Percentiles rank a stretch among this genome's conserved stretches.
These are phyloP conservation scores for Colletotrichum trifolii DNA, from an alignment of 2,329 filamentous ascomycete species.

Conservation along the genomic window DNA sequence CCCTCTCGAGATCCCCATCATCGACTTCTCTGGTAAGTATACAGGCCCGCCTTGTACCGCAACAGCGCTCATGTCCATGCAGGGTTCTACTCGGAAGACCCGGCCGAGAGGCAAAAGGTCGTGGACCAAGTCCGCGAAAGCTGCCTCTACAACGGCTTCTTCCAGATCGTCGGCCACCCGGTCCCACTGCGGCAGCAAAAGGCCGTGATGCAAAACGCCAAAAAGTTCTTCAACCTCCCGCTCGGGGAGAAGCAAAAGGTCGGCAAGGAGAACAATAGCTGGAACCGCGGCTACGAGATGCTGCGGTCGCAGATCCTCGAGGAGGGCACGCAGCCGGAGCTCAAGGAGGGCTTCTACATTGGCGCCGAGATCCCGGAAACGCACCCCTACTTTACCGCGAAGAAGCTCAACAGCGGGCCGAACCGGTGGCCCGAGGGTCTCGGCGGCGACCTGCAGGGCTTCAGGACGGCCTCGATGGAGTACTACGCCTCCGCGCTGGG, in stretches of 20 bases:
- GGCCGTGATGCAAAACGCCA: constrained; percentile 52
- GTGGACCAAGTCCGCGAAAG: constrained; percentile 52
- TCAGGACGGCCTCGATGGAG: constrained; percentile 51
- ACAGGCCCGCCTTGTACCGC: accelerated
- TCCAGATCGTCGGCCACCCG: constrained; percentile 62
- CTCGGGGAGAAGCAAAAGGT: constrained; percentile 57
- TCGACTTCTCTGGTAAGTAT: constrained; percentile 43
- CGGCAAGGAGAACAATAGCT: constrained; percentile 49
- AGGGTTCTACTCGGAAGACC: constrained; percentile 39
- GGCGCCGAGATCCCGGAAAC: constrained; percentile 52
- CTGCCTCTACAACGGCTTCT: constrained; percentile 62
- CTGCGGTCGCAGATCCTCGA: constrained; percentile 58
- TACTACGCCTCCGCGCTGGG: constrained; percentile 54
- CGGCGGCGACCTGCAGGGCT: constrained; percentile 42
- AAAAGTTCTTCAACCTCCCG: constrained; percentile 57
- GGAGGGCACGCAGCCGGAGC: constrained; percentile 54
- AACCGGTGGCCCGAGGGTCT: constrained; percentile 57
- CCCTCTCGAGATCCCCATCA: constrained; percentile 42
- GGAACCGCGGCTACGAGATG: constrained; percentile 62
- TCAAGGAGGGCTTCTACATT: constrained; percentile 58
- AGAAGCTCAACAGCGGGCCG: constrained; percentile 52
- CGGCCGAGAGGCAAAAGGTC: constrained; percentile 43
- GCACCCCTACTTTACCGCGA: constrained; percentile 54
- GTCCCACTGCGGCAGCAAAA: constrained; percentile 54
- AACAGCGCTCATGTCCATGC: background rate